Base-by-base conservation (phyloP, 257 asterid species). In the Parsonsia alboflavescens region DNA sequence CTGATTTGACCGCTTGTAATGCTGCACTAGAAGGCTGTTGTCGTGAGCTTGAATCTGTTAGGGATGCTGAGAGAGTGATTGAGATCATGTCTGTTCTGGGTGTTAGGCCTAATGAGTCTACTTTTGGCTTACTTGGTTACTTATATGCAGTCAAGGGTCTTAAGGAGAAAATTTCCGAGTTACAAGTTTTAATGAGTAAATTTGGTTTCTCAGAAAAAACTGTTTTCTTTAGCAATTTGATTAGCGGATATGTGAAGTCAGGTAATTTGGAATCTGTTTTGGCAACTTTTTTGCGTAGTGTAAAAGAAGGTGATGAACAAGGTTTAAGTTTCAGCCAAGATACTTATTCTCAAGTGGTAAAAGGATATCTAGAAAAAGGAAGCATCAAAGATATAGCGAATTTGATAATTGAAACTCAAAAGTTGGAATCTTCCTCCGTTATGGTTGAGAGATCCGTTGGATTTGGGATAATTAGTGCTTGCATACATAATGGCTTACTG, bases 21-120 rank as follows among this genome's bases (percentile, higher is more conserved):
- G 94, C 96, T 80, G 98, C 91, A 4, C 76, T 95, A 73, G 91
- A 95, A 63, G 89, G 85, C 77, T 92, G 87, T 70, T 95, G 97
- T 72, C 76, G 85, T 4, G 97, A 89, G 85, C 79, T 85, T 45
- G 90, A 85, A 81, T 89, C 91, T 0, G 88, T 90, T 75, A 80
- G 63, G 72, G 92, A 89, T 62, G 96, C 96, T 3, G 96, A 92
- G 75, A 89, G 84, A 76, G 89, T 90, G 76, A 78, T 90, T 50
- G 96, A 92, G 57, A 82, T 81, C 22, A 92, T 95, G 97, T 88
- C 97, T 15, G 76, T 84, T 63, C 80, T 95, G 79, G 96, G 96
- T 16, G 73, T 90, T 80, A 87, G 84, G 88, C 99, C 99, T 5
- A 92, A 95, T 74, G 86, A 81, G 49, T 71, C 1, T 66, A 95